phyloP scores from a whole-genome alignment of 768 basidiomycete genomes.

The Kwoniella europaea region DNA sequence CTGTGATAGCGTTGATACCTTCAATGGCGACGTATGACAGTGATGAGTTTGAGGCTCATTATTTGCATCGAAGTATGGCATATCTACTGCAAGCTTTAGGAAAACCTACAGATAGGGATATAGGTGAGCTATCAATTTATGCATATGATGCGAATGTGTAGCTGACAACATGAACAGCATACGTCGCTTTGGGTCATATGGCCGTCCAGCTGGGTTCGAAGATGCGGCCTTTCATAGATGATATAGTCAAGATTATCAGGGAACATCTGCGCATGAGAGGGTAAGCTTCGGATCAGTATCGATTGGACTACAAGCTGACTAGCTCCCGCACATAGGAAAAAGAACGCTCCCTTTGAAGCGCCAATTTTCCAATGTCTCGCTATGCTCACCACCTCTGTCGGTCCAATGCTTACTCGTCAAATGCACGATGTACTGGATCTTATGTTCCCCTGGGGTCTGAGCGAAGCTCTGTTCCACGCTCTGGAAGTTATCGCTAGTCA shows the following conservation, averaged over 20 bases:
- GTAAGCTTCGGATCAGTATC: slow-evolving; percentile 61
- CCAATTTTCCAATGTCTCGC: slow-evolving; percentile 97
- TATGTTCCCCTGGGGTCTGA: slow-evolving; percentile 93
- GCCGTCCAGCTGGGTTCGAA: slow-evolving; percentile 88
- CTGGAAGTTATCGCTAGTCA: slow-evolving; percentile 80
- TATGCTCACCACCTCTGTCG: slow-evolving; percentile 92
- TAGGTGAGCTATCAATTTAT: slow-evolving; percentile 65
- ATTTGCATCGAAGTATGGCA: slow-evolving; percentile 90
- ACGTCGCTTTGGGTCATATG: slow-evolving; percentile 94
- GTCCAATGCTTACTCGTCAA: slow-evolving; percentile 91
- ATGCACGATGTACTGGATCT: slow-evolving; percentile 95
- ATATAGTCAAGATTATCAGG: slow-evolving; percentile 86
- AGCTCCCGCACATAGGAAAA: slow-evolving; percentile 60
- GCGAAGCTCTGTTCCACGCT: slow-evolving; percentile 83
- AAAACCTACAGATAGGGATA: slow-evolving; percentile 84
- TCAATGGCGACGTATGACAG: slow-evolving; percentile 93
- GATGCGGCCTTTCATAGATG: slow-evolving; percentile 93
- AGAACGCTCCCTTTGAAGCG: slow-evolving; percentile 90
- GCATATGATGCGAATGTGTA: background rate
- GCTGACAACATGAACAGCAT: slow-evolving; percentile 65
- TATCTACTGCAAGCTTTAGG: slow-evolving; percentile 85
- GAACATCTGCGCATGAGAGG: slow-evolving; percentile 83
- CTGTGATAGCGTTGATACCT: slow-evolving; percentile 94
- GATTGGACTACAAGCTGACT: slow-evolving; percentile 1
- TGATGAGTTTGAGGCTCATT: slow-evolving; percentile 85